Conservation (phyloP, 306 rosid genomes). For the Vachellia pachyceras region DNA sequence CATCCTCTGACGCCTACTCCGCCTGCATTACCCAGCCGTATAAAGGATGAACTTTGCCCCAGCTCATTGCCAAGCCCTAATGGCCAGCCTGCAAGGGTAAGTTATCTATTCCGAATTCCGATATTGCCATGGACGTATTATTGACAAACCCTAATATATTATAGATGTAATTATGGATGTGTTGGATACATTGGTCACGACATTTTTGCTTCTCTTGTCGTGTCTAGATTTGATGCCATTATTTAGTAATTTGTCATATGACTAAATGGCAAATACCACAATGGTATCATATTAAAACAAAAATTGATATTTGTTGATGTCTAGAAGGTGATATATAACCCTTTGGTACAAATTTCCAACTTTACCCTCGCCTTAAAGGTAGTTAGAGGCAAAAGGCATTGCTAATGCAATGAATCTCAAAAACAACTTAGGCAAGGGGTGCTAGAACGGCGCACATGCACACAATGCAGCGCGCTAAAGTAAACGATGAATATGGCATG, state of each 20-base stretch:
- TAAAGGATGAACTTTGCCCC: slow-evolving; percentile 91
- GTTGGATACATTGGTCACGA: not conserved
- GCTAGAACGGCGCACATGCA: not conserved
- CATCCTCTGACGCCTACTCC: slow-evolving; percentile 89
- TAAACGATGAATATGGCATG: not conserved
- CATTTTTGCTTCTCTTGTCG: not conserved
- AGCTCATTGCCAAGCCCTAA: slow-evolving; percentile 78
- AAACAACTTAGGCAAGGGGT: not conserved
- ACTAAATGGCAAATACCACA: not conserved
- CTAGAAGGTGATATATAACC: not conserved
- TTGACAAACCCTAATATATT: not conserved
- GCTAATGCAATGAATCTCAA: not conserved
- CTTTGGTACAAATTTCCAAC: not conserved
- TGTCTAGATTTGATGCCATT: not conserved
- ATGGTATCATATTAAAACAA: not conserved
- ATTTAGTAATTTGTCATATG: not conserved
- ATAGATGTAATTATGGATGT: not conserved
- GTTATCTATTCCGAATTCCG: not conserved
- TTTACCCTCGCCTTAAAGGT: not conserved
- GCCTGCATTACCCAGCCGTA: slow-evolving; percentile 61
- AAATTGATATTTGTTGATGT: not conserved
- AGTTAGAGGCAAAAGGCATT: not conserved
- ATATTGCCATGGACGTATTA: not conserved
- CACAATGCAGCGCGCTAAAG: not conserved
- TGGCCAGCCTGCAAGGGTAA: slow-evolving; percentile 88